Evolutionary conservation across 2,329 filamentous ascomycete genomes (phyloP).

Genomic region (Canariomyces notabilis): DNA sequence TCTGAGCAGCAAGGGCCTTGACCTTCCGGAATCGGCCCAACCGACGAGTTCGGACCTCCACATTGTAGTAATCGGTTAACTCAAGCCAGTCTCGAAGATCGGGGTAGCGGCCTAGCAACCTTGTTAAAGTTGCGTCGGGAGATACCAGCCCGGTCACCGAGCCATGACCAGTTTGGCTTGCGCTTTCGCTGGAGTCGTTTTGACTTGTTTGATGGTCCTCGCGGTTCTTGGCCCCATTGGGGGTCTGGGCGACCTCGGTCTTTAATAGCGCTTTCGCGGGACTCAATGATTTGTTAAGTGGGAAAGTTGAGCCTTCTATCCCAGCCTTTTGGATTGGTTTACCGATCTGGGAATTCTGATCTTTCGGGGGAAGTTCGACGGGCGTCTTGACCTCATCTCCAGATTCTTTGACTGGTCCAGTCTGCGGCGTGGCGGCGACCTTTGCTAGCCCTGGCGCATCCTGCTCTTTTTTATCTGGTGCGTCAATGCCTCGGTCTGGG

Average conservation of each 20-base stretch:
- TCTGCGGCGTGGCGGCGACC: not conserved
- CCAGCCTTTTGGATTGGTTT: too few species aligned
- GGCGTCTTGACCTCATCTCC: too few species aligned
- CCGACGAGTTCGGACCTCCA: conserved; percentile 19
- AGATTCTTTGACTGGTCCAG: not conserved
- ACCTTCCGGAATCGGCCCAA: conserved; percentile 22
- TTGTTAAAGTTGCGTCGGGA: conserved; percentile 10
- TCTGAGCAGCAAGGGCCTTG: conserved; percentile 21
- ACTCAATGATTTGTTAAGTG: too few species aligned
- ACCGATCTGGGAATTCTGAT: not conserved
- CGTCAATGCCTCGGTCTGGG: not conserved
- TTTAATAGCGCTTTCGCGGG: too few species aligned
- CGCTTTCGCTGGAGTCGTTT: not conserved
- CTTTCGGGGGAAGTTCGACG: not conserved
- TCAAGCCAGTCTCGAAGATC: conserved; percentile 25
- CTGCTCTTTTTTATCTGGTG: not conserved
- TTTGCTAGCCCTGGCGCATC: not conserved
- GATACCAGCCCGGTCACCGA: not conserved
- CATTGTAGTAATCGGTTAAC: conserved; percentile 23
- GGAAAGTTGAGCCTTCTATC: too few species aligned
- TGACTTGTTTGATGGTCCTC: not conserved
- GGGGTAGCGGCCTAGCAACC: conserved; percentile 14
- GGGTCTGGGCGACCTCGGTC: too few species aligned
- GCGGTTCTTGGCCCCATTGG: not conserved
- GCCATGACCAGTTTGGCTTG: not conserved